Percentiles rank a stretch among this genome's conserved stretches.
Evolutionary conservation across 2,329 filamentous ascomycete species (phyloP).

Genomic region (Emydomyces testavorans): DNA sequence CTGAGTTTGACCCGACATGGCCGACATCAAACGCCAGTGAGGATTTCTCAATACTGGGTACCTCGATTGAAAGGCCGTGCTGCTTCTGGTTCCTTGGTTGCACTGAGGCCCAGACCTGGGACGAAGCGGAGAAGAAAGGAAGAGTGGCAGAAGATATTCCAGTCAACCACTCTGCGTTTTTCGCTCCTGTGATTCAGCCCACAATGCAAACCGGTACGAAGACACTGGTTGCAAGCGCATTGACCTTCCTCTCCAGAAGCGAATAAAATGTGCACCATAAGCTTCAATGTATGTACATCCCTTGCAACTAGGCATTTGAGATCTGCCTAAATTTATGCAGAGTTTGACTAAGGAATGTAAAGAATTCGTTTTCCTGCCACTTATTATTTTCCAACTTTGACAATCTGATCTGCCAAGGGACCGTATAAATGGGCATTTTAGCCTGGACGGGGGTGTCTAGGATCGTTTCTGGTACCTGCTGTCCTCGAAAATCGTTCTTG

Average conservation of each 20-base stretch:
- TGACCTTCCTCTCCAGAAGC: slow-evolving; percentile 30
- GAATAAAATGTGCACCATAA: neutral
- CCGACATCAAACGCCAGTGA: slow-evolving; percentile 38
- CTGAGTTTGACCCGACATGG: slow-evolving; percentile 24
- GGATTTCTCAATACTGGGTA: slow-evolving; percentile 48
- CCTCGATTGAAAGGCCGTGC: slow-evolving; percentile 39
- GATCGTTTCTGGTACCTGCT: no score
- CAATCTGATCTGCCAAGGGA: no score
- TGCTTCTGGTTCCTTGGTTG: slow-evolving; percentile 50
- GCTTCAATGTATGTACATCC: neutral
- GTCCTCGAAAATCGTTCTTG: no score
- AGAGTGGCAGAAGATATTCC: slow-evolving; percentile 40
- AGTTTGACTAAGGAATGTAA: no score
- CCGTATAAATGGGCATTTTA: no score
- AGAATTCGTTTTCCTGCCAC: no score
- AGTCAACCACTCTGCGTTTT: slow-evolving; percentile 49
- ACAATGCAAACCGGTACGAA: slow-evolving; percentile 45
- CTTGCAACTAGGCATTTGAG: no score
- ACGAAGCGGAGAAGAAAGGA: slow-evolving; percentile 38
- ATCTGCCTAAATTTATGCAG: no score
- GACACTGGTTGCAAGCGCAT: slow-evolving; percentile 41
- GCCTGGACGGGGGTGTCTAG: no score
- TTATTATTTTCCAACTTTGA: neutral
- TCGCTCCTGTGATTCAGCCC: slow-evolving; percentile 48
- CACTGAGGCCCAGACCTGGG: slow-evolving; percentile 40